A percentile compares a stretch with the other conserved stretches of the same genome.
phyloP scores from a whole-genome alignment of 805 yeast genomes.

The Zygosaccharomyces gambellarensis region DNA sequence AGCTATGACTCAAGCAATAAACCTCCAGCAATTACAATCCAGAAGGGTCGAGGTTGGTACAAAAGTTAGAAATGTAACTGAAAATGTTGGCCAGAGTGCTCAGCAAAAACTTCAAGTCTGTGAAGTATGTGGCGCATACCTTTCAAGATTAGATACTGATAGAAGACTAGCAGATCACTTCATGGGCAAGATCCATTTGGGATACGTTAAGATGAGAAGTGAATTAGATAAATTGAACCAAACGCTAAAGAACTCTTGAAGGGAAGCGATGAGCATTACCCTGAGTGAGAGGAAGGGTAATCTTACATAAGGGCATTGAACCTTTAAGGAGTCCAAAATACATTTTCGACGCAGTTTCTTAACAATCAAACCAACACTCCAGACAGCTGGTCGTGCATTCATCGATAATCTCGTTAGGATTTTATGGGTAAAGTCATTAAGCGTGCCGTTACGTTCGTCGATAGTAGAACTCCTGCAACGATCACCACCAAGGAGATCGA shows the following conservation, averaged over 20 bases:
- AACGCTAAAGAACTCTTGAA: conserved; percentile 11
- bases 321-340: no score
- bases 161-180: conserved; percentile 86
- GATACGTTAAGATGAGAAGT: conserved; percentile 70
- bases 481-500: conserved; percentile 19
- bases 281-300: not conserved
- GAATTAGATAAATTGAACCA: conserved; percentile 41
- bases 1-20: conserved; percentile 46
- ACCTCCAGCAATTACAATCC: conserved; percentile 41
- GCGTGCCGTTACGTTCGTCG: conserved; percentile 25
- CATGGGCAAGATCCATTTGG: conserved; percentile 79
- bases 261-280: not conserved
- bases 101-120: conserved; percentile 91
- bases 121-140: conserved; percentile 81
- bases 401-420: not conserved
- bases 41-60: conserved; percentile 51
- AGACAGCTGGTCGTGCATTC: no score
- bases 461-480: conserved; percentile 19
- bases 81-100: conserved; percentile 74
- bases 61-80: conserved; percentile 56
- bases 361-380: no score
- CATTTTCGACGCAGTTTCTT: no score
- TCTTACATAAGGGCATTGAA: no score
- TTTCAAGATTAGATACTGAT: conserved; percentile 82
- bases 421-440: conserved; percentile 13